phyloP scores from a whole-genome alignment of 2,329 filamentous ascomycete species.

The Trichoderma cornu-damae region DNA sequence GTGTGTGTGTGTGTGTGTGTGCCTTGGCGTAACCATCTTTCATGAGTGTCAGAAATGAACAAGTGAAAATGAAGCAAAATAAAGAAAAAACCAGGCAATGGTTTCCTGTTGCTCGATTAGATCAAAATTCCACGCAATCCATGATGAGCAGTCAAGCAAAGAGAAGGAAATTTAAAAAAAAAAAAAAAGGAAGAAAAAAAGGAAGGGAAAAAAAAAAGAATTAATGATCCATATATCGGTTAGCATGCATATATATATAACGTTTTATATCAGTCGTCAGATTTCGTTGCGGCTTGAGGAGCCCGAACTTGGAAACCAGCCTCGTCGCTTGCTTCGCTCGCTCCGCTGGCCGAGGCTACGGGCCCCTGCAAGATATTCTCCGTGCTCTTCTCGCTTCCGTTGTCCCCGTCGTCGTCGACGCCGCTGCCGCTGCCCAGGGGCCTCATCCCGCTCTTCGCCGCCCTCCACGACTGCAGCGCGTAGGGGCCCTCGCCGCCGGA shows the following conservation, averaged over 20 bases:
- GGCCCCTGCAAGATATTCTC: conserved; percentile 13
- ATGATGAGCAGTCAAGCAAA: too few relatives aligned
- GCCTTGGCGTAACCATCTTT: not conserved
- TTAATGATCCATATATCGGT: not conserved
- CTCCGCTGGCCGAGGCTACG: not conserved
- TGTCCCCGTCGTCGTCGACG: not conserved
- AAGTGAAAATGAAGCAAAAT: not conserved
- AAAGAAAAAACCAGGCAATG: not conserved
- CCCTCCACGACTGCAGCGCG: conserved; percentile 28
- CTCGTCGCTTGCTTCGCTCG: not conserved
- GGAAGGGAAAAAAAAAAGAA: not conserved
- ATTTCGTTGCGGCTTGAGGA: not conserved
- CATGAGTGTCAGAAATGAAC: not conserved
- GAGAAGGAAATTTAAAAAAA: too few relatives aligned
- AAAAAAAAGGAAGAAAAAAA: not conserved
- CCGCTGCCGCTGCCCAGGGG: conserved; percentile 19
- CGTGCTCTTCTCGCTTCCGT: conserved; percentile 11
- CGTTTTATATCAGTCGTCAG: not conserved
- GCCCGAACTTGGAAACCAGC: not conserved
- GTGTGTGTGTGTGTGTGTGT: too few relatives aligned
- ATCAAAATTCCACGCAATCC: too few relatives aligned
- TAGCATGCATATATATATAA: not conserved
- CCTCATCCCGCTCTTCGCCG: conserved; percentile 23
- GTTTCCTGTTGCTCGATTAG: too few relatives aligned
- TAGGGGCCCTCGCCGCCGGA: conserved; percentile 18